Conservation (phyloP, 2,329 filamentous ascomycete species). For the Botrytis galanthina region DNA sequence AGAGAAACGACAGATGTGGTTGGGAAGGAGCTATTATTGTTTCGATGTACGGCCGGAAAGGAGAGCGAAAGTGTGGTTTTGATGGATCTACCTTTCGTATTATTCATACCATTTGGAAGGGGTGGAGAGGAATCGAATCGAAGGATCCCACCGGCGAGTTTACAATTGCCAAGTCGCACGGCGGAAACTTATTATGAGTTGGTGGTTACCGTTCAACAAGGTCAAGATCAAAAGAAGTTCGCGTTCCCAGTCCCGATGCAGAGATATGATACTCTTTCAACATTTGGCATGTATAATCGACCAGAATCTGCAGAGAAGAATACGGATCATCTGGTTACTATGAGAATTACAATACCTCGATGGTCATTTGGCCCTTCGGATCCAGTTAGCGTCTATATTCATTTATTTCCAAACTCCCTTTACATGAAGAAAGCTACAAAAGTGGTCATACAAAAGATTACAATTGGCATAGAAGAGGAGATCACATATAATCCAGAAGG, state of each 20-base stretch:
- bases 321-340: slow-evolving; percentile 84
- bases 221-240: slow-evolving; percentile 85
- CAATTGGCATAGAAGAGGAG: slow-evolving; percentile 91
- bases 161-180: slow-evolving; percentile 88
- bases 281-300: slow-evolving; percentile 99
- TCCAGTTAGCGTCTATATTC: slow-evolving; percentile 94
- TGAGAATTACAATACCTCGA: slow-evolving; percentile 86
- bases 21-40: slow-evolving; percentile 91
- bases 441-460: slow-evolving; percentile 92
- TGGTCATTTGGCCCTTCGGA: slow-evolving; percentile 97
- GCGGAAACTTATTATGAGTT: slow-evolving; percentile 97
- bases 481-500: slow-evolving; percentile 99
- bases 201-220: slow-evolving; percentile 92
- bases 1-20: slow-evolving; percentile 91
- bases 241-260: slow-evolving; percentile 86
- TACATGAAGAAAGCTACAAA: slow-evolving; percentile 88
- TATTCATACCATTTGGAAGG: slow-evolving; percentile 94
- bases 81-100: slow-evolving; percentile 96
- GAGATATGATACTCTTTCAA: slow-evolving; percentile 93
- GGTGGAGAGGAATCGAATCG: slow-evolving; percentile 87
- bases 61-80: slow-evolving; percentile 86
- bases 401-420: slow-evolving; percentile 86
- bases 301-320: slow-evolving; percentile 84
- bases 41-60: slow-evolving; percentile 77
- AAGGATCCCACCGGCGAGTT: slow-evolving; percentile 85